Conservation (phyloP, 768 basidiomycete genomes). For the Boletus patriciae region DNA sequence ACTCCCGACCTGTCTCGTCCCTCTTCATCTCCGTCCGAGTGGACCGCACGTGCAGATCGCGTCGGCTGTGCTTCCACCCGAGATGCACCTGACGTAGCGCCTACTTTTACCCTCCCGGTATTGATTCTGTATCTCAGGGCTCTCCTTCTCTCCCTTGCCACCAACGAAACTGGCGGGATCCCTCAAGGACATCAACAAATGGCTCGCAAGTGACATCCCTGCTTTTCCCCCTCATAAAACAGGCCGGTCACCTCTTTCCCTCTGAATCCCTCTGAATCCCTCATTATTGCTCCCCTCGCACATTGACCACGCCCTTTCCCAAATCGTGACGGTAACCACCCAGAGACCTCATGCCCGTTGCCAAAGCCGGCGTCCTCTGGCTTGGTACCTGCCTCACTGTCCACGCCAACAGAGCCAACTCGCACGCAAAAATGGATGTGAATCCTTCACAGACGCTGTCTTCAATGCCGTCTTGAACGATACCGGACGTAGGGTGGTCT, state of each 20-base stretch:
- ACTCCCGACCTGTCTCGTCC: no score
- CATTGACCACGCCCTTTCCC: no score
- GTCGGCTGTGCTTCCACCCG: no score
- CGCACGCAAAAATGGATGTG: conserved; percentile 90
- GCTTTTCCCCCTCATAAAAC: conserved; percentile 57
- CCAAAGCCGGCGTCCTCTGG: conserved; percentile 74
- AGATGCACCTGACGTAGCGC: no score
- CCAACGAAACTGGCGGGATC: conserved; percentile 57
- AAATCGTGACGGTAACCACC: background rate
- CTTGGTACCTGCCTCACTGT: conserved; percentile 81
- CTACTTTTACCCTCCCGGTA: no score
- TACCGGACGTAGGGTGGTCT: no score
- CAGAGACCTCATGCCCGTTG: conserved; percentile 70
- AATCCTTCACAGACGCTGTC: conserved; percentile 70
- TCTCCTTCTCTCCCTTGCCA: conserved; percentile 56
- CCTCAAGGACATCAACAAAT: conserved; percentile 72
- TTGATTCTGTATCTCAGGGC: conserved; percentile 37
- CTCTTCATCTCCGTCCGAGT: no score
- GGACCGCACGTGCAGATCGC: no score
- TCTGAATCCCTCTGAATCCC: background rate
- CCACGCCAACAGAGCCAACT: conserved; percentile 66
- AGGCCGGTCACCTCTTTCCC: conserved; percentile 42
- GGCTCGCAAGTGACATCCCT: conserved; percentile 62
- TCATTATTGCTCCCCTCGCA: background rate
- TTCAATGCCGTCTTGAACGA: no score